A percentile compares a stretch with the other conserved stretches of the same genome.
Conservation (phyloP, 2,329 filamentous ascomycete species). For the Paecilomyces dactylethromorphus region DNA sequence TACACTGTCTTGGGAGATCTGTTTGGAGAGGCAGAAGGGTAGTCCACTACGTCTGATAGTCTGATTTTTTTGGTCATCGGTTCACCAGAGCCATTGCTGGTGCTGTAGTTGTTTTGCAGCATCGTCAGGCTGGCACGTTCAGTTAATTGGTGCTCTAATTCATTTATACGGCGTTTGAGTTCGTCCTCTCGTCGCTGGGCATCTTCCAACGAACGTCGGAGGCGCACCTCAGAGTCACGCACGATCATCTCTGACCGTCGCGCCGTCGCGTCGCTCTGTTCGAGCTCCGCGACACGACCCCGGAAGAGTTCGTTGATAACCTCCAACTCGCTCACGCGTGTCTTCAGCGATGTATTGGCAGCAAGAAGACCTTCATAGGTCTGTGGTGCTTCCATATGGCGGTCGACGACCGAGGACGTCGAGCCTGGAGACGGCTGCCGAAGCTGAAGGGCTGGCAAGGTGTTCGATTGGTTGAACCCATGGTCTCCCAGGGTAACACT, state of each 20-base stretch:
- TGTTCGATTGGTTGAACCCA: constrained; percentile 54
- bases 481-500: constrained; percentile 62
- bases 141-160: constrained; percentile 56
- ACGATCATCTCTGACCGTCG: constrained; percentile 52
- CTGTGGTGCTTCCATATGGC: constrained; percentile 63
- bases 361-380: constrained; percentile 74
- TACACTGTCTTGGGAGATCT: constrained; percentile 31
- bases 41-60: constrained; percentile 48
- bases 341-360: constrained; percentile 83
- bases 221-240: constrained; percentile 47
- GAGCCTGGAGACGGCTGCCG: constrained; percentile 55
- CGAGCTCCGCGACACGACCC: constrained; percentile 66
- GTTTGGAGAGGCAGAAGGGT: constrained; percentile 23
- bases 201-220: constrained; percentile 65
- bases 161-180: constrained; percentile 74
- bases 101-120: constrained; percentile 14
- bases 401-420: constrained; percentile 52
- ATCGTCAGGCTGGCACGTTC: constrained; percentile 20
- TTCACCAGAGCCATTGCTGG: constrained; percentile 28
- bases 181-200: constrained; percentile 72
- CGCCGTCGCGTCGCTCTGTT: constrained; percentile 66
- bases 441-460: constrained; percentile 44
- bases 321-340: constrained; percentile 88
- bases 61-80: constrained; percentile 51
- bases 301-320: constrained; percentile 84